Conservation (phyloP, 345 rosid species). For the Lenwebbia sp. region DNA sequence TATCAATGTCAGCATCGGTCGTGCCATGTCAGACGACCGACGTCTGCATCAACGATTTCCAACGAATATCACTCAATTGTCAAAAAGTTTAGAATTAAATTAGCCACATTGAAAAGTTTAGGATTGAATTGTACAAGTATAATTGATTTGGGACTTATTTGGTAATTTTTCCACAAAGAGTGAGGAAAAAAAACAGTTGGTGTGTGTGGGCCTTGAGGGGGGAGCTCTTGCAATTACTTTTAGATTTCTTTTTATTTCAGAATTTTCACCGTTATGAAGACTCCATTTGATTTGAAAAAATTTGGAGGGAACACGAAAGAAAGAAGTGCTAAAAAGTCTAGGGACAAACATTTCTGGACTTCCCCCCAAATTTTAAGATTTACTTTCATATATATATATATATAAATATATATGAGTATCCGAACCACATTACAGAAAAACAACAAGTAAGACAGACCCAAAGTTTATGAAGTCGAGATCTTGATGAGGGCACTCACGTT, state of each 20-base stretch:
- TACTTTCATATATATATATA: background rate
- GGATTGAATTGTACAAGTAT: no score
- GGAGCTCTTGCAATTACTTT: background rate
- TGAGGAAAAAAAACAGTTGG: no score
- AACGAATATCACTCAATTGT: no score
- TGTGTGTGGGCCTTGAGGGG: background rate
- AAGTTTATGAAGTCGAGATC: background rate
- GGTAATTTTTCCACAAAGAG: no score
- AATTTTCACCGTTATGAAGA: background rate
- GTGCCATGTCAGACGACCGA: no score
- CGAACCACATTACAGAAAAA: background rate
- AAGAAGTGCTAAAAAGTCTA: background rate
- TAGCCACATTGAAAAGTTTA: no score
- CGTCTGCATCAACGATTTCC: no score
- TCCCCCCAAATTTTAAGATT: background rate
- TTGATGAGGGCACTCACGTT: background rate
- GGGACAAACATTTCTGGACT: background rate
- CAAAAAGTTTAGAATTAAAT: no score
- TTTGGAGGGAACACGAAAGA: background rate
- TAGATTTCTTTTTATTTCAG: background rate
- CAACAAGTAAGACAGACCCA: background rate
- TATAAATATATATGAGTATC: background rate
- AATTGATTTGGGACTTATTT: no score
- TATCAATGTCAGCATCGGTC: no score
- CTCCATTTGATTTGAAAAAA: background rate